A percentile compares a stretch with the other conserved stretches of the same genome.
These are phyloP conservation scores for Blastomyces percursus DNA, from an alignment of 2,329 filamentous ascomycete species.

Conservation along the genomic window DNA sequence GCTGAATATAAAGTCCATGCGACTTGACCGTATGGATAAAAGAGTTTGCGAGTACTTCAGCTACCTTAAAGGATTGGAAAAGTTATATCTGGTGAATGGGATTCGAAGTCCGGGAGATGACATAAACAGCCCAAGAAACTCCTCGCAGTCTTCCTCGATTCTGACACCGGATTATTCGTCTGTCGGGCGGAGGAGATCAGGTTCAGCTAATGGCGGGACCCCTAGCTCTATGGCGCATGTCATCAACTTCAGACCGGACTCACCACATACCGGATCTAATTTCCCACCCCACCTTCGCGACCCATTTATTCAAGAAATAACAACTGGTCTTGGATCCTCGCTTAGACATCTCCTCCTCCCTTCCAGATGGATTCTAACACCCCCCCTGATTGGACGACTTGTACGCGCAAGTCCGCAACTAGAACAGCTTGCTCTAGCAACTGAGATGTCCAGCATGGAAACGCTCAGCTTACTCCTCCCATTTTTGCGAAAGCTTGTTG, in stretches of 20 bases:
- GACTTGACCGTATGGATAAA: constrained; percentile 40
- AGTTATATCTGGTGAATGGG: constrained; percentile 42
- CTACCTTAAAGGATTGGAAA: constrained; percentile 37
- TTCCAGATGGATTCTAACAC: constrained; percentile 44
- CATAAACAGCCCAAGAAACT: constrained; percentile 21
- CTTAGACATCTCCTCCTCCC: constrained; percentile 48
- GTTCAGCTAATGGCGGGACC: background rate
- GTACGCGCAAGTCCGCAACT: constrained; percentile 46
- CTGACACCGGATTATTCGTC: background rate
- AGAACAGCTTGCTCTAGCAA: constrained; percentile 47
- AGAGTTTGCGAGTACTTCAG: constrained; percentile 35
- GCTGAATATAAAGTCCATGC: constrained; percentile 38
- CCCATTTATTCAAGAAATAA: constrained; percentile 43
- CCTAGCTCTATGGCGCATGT: background rate
- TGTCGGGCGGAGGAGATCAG: background rate
- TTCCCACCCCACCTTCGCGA: constrained; percentile 28
- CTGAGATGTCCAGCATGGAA: constrained; percentile 33
- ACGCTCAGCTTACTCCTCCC: constrained; percentile 30
- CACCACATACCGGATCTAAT: constrained; percentile 18
- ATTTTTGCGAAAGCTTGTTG: constrained; percentile 31
- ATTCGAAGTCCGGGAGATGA: constrained; percentile 21
- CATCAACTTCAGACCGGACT: constrained; percentile 15
- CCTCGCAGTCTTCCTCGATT: constrained; percentile 7
- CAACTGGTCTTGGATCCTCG: constrained; percentile 40
- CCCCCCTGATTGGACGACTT: constrained; percentile 39